These are phyloP conservation scores for Cordia subcordata DNA, from an alignment of 257 asterid genomes.

Conservation along the genomic window DNA sequence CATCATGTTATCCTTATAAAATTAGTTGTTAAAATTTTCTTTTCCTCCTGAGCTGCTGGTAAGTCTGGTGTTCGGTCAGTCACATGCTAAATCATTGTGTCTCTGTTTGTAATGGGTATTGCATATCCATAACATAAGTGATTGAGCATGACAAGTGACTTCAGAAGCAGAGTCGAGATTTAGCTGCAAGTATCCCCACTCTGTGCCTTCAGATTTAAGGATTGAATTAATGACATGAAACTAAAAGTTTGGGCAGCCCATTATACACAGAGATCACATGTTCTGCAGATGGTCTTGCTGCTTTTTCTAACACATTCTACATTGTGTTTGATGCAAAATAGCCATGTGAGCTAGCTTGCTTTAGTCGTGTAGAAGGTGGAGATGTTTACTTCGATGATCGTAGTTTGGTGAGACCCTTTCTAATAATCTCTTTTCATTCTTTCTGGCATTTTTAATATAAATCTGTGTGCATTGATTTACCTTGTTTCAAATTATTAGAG, in stretches of 20 bases:
- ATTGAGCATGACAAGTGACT: not conserved
- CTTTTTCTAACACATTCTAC: slow-evolving; percentile 18
- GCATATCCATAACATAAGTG: not conserved
- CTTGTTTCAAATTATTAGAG: slow-evolving; percentile 50
- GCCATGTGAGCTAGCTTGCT: slow-evolving; percentile 99
- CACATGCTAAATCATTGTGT: too few relatives aligned
- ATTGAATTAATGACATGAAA: not conserved
- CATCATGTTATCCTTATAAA: not conserved
- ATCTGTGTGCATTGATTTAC: slow-evolving; percentile 5
- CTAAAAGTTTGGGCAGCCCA: not conserved
- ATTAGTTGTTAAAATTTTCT: too few relatives aligned
- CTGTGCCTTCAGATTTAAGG: too few relatives aligned
- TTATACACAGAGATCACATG: not conserved
- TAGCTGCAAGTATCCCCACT: too few relatives aligned
- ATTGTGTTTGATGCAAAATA: slow-evolving; percentile 31
- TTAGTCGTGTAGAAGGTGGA: slow-evolving; percentile 90
- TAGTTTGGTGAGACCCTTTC: slow-evolving; percentile 69
- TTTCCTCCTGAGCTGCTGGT: too few relatives aligned
- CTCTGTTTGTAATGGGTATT: too few relatives aligned
- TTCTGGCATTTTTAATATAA: not conserved
- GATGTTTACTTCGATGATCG: slow-evolving; percentile 92
- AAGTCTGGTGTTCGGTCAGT: too few relatives aligned
- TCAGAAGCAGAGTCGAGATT: not conserved
- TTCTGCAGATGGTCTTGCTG: slow-evolving; percentile 9
- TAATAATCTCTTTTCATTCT: not conserved